Conservation (phyloP, 257 asterid species). For the Solanum paucissectum region DNA sequence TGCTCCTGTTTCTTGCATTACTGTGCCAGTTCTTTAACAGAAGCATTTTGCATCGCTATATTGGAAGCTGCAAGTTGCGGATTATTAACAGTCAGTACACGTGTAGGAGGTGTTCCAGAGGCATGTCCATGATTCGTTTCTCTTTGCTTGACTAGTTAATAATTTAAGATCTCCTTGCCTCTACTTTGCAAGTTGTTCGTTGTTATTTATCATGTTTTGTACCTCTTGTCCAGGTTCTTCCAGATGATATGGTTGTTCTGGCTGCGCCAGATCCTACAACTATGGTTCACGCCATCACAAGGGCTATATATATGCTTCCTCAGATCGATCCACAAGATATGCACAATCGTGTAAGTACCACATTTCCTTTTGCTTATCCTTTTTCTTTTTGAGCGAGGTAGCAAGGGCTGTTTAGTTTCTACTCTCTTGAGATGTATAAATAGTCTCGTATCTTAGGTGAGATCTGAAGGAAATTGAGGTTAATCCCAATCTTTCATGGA, state of each 20-base stretch:
- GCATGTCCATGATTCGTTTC: constrained; percentile 34
- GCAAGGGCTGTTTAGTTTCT: not conserved
- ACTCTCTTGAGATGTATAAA: not conserved
- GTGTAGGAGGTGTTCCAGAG: constrained; percentile 99
- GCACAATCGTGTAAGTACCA: constrained; percentile 70
- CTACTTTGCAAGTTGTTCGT: not conserved
- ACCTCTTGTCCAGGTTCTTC: constrained; percentile 57
- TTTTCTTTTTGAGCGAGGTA: not conserved
- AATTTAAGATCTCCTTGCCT: not conserved
- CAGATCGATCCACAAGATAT: constrained; percentile 78
- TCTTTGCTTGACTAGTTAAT: constrained; percentile 13
- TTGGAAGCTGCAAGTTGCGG: constrained; percentile 99
- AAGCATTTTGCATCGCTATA: constrained; percentile 20
- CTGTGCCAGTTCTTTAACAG: constrained; percentile 73
- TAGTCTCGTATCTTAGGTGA: not conserved
- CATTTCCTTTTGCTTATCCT: not conserved
- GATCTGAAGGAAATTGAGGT: not conserved
- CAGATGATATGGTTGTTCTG: constrained; percentile 76
- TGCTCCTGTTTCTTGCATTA: constrained; percentile 13
- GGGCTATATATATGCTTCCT: constrained; percentile 78
- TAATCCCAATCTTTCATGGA: not conserved
- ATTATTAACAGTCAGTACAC: constrained; percentile 93
- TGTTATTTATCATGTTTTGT: not conserved
- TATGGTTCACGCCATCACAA: constrained; percentile 77
- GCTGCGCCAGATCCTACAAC: not conserved